These are phyloP conservation scores for Daldinia sp. DNA, from an alignment of 2,329 filamentous ascomycete genomes.

Conservation along the genomic window DNA sequence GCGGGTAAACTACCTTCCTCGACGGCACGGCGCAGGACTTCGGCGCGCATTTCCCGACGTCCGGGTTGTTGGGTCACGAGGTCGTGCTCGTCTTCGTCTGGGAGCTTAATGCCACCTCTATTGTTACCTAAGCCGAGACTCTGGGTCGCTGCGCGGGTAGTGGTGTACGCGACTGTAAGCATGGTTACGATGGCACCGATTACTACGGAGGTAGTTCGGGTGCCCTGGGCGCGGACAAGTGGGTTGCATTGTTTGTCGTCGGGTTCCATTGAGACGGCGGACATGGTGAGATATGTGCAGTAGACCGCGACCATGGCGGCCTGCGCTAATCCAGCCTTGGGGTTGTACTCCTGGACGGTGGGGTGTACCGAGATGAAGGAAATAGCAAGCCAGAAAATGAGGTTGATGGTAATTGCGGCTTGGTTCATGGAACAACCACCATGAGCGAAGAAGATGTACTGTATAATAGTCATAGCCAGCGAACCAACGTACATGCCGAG, in stretches of 20 bases:
- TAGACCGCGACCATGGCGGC: slow-evolving; percentile 97
- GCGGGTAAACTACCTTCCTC: slow-evolving; percentile 92
- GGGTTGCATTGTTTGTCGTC: slow-evolving; percentile 95
- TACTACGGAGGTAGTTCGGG: slow-evolving; percentile 87
- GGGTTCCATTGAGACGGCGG: slow-evolving; percentile 97
- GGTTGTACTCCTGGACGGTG: slow-evolving; percentile 87
- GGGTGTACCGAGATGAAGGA: slow-evolving; percentile 90
- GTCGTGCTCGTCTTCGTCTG: slow-evolving; percentile 82
- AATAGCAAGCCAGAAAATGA: slow-evolving; percentile 81
- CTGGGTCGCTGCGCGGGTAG: slow-evolving; percentile 93
- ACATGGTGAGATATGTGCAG: slow-evolving; percentile 98
- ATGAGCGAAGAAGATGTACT: slow-evolving; percentile 95
- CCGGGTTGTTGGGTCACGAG: slow-evolving; percentile 86
- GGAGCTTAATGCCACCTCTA: slow-evolving; percentile 66
- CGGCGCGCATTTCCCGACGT: slow-evolving; percentile 90
- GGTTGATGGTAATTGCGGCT: slow-evolving; percentile 91
- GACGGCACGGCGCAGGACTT: slow-evolving; percentile 88
- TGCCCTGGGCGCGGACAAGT: slow-evolving; percentile 82
- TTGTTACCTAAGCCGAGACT: slow-evolving; percentile 75
- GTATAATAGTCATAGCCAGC: slow-evolving; percentile 91
- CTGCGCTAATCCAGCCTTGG: slow-evolving; percentile 94
- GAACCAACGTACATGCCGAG: slow-evolving; percentile 92
- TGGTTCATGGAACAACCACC: slow-evolving; percentile 93
- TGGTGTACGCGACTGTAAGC: slow-evolving; percentile 96
- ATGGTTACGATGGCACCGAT: slow-evolving; percentile 96